Percentiles rank a stretch among this genome's conserved stretches.
phyloP scores from a whole-genome alignment of 73 alveolate genomes.

The Durusdinium trenchii region DNA sequence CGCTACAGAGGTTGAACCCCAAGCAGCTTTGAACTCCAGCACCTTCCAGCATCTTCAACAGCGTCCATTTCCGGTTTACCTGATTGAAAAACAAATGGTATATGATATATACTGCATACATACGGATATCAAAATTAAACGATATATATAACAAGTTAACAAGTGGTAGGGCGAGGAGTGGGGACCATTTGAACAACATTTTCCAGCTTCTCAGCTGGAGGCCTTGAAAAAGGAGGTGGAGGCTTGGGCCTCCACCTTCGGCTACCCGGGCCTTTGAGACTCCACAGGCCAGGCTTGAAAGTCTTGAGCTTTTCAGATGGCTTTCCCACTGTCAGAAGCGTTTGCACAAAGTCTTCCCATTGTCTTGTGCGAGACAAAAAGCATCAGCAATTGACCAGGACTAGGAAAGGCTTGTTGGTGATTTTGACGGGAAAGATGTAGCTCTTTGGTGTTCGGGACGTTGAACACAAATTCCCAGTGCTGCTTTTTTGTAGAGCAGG shows the following conservation, averaged over 20 bases:
- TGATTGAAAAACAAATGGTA: not conserved
- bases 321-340: no score
- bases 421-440: not conserved
- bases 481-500: no score
- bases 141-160: not conserved
- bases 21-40: not conserved
- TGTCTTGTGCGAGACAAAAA: no score
- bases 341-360: no score
- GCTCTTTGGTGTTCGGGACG: no score
- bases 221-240: conserved; percentile 76
- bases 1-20: not conserved
- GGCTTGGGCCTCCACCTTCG: conserved; percentile 86
- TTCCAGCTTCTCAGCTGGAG: not conserved
- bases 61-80: not conserved
- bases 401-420: not conserved
- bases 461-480: no score
- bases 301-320: not conserved
- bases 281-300: not conserved
- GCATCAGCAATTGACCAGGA: no score
- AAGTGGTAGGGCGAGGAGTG: no score
- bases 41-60: not conserved
- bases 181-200: not conserved
- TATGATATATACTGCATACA: not conserved
- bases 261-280: conserved; percentile 82
- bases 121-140: no score